Evolutionary conservation across 2,329 filamentous ascomycete species (phyloP), one percentile per base, ranked within the genome.

Genomic region (Aspergillus tubingensis): DNA sequence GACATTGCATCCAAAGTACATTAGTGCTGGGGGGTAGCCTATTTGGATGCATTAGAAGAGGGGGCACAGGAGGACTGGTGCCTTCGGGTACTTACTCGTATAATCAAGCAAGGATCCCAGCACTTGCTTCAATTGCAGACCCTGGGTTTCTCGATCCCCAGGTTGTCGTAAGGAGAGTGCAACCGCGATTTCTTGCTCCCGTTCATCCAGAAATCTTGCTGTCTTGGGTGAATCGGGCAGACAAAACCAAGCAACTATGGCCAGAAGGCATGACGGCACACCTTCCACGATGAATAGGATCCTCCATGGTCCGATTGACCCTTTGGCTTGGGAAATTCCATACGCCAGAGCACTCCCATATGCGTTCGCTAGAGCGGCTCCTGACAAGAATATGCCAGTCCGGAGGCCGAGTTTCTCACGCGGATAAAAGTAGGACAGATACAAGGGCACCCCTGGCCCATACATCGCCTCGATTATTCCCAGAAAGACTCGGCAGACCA

Each of bases 251-350:
- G 74, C 73, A 4, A 79, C 70, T 1, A 60, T 67, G 0, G 76
- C 72, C 69, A 80, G 74, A 1, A 74, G 68, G 8, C 76, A 63
- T 0, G 77, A 79, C 23, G 78, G 78, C 21, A 80, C 61, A 0
- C 79, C 79, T 61, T 81, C 79, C 2, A 79, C 76, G 6, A 81
- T 65, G 63, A 84, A 84, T 5, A 84, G 65, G 1, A 84, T 74
- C 41, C 70, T 58, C 75, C 74, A 77, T 8, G 67, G 52, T n/a
- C 62, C 60, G 30, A 74, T 62, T 19, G 61, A 60, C 8, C 62
- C 63, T 44, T 66, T 67, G 49, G 70, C 72, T 27, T 72, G 67
- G 3, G 65, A 63, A 48, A 74, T 70, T 2, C 68, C 73, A 54
- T 75, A 77, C 3, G 72, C 74, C 13, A 82, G 69, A 3, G 73